A percentile compares a stretch with the other conserved stretches of the same genome.
These are phyloP conservation scores for slime mould (Dictyostelium discoideum) DNA, from an alignment of 78 protist species.

Conservation along the genomic window DNA sequence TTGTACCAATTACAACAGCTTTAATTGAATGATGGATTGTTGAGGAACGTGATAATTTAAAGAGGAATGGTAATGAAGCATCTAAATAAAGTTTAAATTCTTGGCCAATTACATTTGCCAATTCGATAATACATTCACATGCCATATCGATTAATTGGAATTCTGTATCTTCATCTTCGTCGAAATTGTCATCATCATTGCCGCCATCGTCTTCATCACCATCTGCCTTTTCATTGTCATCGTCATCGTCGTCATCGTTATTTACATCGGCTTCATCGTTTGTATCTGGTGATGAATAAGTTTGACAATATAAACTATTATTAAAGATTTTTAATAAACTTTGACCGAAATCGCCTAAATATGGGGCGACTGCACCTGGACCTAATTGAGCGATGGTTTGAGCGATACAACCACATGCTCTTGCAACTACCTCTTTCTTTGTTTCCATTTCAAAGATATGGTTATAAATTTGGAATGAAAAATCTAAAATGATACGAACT, in stretches of 20 bases:
- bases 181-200: slow-evolving; percentile 1
- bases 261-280: not conserved
- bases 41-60: slow-evolving; percentile 29
- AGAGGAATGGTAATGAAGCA: slow-evolving; percentile 2
- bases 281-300: slow-evolving; percentile 11
- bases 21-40: slow-evolving; percentile 15
- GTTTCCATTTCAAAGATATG: slow-evolving; percentile 2
- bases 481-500: slow-evolving; percentile 8
- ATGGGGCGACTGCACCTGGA: slow-evolving; percentile 59
- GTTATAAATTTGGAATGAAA: slow-evolving; percentile 46
- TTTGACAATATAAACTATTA: slow-evolving; percentile 41
- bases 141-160: slow-evolving; percentile 22
- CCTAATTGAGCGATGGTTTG: slow-evolving; percentile 13
- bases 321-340: not conserved
- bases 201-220: not conserved
- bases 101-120: slow-evolving; percentile 51
- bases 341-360: not conserved
- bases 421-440: slow-evolving; percentile 24
- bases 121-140: slow-evolving; percentile 48
- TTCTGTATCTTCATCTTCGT: slow-evolving; percentile 55
- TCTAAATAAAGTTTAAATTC: slow-evolving; percentile 23
- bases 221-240: not conserved
- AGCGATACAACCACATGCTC: slow-evolving; percentile 33
- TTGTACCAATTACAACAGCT: slow-evolving; percentile 54
- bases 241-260: not conserved